Evolutionary conservation across 345 rosid genomes (phyloP).

Genomic region (Arabidopsis arenosa): DNA sequence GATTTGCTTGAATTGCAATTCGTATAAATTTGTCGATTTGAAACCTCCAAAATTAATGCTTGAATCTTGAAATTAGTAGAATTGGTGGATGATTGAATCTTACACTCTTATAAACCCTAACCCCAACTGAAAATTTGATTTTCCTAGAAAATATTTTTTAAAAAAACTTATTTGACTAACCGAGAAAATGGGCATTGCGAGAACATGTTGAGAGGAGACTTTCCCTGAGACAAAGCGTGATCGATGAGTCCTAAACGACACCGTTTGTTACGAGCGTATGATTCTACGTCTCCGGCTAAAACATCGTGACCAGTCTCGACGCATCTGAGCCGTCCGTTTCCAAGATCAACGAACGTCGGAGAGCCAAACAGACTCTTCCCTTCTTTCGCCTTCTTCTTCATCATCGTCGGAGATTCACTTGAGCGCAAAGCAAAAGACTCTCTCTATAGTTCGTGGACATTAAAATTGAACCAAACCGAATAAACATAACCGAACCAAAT

Average conservation of each 20-base stretch:
- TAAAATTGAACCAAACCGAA: background rate
- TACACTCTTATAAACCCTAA: background rate
- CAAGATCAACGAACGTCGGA: slow-evolving; percentile 63
- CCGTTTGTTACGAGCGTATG: slow-evolving; percentile 73
- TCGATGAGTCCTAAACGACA: slow-evolving; percentile 90
- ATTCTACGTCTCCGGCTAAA: slow-evolving; percentile 65
- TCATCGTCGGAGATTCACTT: background rate
- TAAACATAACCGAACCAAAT: background rate
- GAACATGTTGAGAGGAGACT: slow-evolving; percentile 86
- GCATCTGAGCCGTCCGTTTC: slow-evolving; percentile 80
- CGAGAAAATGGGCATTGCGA: slow-evolving; percentile 69
- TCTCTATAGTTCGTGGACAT: background rate
- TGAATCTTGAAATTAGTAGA: background rate
- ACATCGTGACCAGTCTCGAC: slow-evolving; percentile 87
- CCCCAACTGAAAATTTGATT: background rate
- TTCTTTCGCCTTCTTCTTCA: slow-evolving; percentile 44
- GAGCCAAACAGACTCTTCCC: slow-evolving; percentile 64
- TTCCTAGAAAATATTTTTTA: background rate
- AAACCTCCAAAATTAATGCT: background rate
- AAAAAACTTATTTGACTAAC: slow-evolving; percentile 48
- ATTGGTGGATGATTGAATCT: background rate
- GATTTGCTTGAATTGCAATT: background rate
- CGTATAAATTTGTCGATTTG: background rate
- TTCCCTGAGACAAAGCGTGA: slow-evolving; percentile 64
- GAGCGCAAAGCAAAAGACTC: background rate